Evolutionary conservation across 768 basidiomycete species (phyloP).

Genomic region (Xerocomellus chrysenteron): DNA sequence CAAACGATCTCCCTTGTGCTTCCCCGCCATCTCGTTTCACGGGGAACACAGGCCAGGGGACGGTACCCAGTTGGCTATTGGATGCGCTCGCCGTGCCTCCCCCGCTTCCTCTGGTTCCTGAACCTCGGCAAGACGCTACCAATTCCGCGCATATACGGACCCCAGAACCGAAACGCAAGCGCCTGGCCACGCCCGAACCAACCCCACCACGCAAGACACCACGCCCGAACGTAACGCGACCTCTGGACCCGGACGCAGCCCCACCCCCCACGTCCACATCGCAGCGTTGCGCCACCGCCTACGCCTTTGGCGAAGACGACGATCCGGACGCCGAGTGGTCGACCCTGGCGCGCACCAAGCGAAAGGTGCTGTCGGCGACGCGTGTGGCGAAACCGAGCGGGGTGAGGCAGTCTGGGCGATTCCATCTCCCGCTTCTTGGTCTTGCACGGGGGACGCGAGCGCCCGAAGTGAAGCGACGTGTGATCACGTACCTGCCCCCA

Average conservation of each 20-base stretch:
- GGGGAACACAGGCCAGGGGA: neutral
- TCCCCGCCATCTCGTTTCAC: neutral
- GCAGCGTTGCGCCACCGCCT: slow-evolving; percentile 10
- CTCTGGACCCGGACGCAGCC: too few species aligned
- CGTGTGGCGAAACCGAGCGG: neutral
- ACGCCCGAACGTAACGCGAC: neutral
- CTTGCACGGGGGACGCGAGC: neutral
- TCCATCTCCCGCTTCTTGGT: slow-evolving; percentile 21
- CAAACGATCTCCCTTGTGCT: neutral
- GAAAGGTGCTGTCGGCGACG: slow-evolving; percentile 1
- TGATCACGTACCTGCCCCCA: slow-evolving; percentile 32
- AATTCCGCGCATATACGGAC: slow-evolving; percentile 5
- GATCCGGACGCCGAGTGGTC: slow-evolving; percentile 25
- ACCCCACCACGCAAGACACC: neutral
- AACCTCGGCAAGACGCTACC: neutral
- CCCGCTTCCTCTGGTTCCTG: neutral
- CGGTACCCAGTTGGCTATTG: slow-evolving; percentile 6
- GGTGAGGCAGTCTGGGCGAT: slow-evolving; percentile 19
- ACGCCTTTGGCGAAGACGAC: slow-evolving; percentile 18
- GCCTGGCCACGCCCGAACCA: slow-evolving; percentile 1
- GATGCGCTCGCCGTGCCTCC: slow-evolving; percentile 2
- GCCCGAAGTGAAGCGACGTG: slow-evolving; percentile 12
- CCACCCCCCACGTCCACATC: neutral
- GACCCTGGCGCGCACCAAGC: slow-evolving; percentile 3
- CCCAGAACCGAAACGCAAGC: slow-evolving; percentile 5